A percentile compares a stretch with the other conserved stretches of the same genome.
Conservation (phyloP, 495 filamentous ascomycete species). For the Amphirosellinia nigrospora region DNA sequence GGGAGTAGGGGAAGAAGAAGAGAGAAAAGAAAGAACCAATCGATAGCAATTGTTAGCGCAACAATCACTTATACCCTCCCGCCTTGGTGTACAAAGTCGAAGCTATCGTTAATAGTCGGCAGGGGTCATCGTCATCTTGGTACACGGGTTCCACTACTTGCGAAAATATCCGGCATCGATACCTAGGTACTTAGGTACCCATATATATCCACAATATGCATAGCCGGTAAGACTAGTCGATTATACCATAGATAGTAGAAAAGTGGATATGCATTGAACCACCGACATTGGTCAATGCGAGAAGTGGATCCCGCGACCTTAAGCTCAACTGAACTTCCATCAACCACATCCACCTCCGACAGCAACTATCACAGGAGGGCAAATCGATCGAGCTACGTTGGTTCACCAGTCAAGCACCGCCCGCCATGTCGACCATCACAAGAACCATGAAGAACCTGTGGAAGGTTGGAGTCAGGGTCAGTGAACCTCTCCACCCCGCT, state of each 20-base stretch:
- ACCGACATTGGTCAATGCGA: constrained; percentile 11
- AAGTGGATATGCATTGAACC: constrained; percentile 9
- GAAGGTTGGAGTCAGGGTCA: constrained; percentile 85
- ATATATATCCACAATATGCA: background rate
- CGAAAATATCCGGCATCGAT: background rate
- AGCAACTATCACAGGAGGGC: constrained; percentile 15
- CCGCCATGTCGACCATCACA: constrained; percentile 89
- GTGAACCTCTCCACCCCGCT: constrained; percentile 20
- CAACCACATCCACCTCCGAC: constrained; percentile 19
- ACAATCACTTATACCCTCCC: no score
- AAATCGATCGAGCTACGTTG: constrained; percentile 10
- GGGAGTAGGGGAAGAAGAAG: no score
- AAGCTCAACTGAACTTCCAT: constrained; percentile 14
- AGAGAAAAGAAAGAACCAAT: background rate
- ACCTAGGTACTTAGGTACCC: no score
- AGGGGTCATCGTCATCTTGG: background rate
- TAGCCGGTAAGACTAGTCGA: no score
- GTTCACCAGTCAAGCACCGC: constrained; percentile 36
- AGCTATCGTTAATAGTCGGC: constrained; percentile 2
- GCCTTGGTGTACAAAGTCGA: background rate
- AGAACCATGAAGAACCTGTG: constrained; percentile 87
- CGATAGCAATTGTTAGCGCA: background rate
- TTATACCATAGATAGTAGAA: no score
- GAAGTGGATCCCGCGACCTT: background rate
- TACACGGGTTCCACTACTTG: background rate